Conservation (phyloP, 805 yeast species). For the Candida sanyiensis region DNA sequence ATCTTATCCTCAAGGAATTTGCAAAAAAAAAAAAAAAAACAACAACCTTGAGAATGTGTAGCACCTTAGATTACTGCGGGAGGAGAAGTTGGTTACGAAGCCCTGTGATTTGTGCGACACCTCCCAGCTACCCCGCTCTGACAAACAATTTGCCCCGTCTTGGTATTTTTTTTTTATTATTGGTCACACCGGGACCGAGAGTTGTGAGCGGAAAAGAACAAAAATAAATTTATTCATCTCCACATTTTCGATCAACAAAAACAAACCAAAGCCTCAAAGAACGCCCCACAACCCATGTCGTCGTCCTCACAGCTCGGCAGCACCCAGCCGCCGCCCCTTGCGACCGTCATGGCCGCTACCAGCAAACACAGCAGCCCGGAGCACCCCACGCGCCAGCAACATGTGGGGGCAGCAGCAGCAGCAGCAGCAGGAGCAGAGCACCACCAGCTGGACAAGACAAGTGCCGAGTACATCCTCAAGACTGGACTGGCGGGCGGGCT, state of each 20-base stretch:
- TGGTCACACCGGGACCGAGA: no score
- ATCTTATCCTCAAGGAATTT: no score
- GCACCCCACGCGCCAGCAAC: constrained; percentile 14
- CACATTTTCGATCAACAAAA: background rate
- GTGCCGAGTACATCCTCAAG: constrained; percentile 70
- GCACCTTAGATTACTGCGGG: no score
- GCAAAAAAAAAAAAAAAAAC: no score
- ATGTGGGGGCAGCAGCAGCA: background rate
- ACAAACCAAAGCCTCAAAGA: background rate
- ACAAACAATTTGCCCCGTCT: background rate
- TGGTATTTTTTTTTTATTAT: background rate
- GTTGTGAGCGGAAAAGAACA: no score
- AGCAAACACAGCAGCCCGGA: constrained; percentile 14
- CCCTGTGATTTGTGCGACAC: background rate
- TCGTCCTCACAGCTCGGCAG: constrained; percentile 4
- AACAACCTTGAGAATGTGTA: no score
- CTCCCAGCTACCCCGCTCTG: constrained; percentile 3
- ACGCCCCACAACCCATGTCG: constrained; percentile 1
- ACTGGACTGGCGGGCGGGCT: constrained; percentile 93
- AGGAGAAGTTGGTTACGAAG: background rate
- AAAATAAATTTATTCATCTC: background rate
- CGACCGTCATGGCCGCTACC: constrained; percentile 17
- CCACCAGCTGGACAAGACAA: constrained; percentile 25
- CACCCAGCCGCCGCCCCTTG: constrained; percentile 3
- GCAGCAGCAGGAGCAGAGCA: background rate